Base-by-base conservation (phyloP, 768 basidiomycete species). In the Rhizopogon salebrosus region DNA sequence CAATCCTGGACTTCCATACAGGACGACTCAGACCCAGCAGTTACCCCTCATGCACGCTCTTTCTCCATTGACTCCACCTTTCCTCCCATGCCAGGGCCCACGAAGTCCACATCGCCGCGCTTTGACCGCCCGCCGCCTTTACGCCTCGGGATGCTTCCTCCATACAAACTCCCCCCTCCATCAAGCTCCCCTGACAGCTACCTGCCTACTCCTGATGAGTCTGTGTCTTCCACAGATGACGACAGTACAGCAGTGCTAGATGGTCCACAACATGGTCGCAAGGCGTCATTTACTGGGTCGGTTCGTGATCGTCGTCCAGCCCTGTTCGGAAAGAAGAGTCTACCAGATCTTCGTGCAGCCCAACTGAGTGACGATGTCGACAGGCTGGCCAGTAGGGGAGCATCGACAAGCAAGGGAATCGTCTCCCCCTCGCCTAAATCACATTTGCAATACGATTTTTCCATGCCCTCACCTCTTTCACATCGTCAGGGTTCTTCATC, bases 291-390 rank as follows among this genome's bases (percentile, higher is more conserved):
- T 59, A 78, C 72, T 50, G 73, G 62, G 38, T 75, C 66, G 57
- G 62, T 63, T 49, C 69, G 57, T 55, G 64, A 71, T 54, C 65
- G 63, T 35, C 72, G 70, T 49, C 62, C 64, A 42, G 72, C 69
- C 11, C 64, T 84, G 27, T 60, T 69, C 2, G 74, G 75, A 31
- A 94, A 92, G 74, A 90, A 94, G 70, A 93, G 91, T 53, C 75
- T 95, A 52, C 93, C 94, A 6, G 92, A 97, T 63, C 72, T 95
- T 42, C 80, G 88, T 24, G 80, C 70, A 14, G 71, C 75, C 27
- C 79, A 74, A 41, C 62, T 77, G 36, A 72, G 68, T 72, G 54
- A 61, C 53, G 57, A 57, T 53, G 49, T 53, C 41, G 51, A 37
- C 27, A 64, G 64, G 57, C 64, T 64, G 49, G 52, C 57, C 49